Conservation (phyloP, 1,284 basidiomycete genomes). For the Leccinum subrobustum region DNA sequence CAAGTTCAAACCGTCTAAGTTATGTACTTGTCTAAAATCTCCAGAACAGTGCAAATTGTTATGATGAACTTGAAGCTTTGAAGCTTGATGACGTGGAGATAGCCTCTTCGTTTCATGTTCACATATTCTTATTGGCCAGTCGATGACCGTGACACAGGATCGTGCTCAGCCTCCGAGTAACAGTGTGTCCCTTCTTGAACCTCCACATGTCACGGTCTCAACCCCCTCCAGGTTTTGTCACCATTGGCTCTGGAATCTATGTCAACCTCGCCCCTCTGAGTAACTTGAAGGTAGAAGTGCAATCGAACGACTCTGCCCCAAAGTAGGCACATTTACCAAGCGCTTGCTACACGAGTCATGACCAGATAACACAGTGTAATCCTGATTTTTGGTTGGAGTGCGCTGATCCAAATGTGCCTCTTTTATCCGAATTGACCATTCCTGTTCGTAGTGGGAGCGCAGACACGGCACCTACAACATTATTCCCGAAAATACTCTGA, state of each 20-base stretch:
- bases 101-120: too few relatives aligned
- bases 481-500: conserved; percentile 47
- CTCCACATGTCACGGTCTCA: conserved; percentile 14
- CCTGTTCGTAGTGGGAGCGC: conserved; percentile 45
- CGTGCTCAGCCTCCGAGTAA: too few relatives aligned
- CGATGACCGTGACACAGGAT: background rate
- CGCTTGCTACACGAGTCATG: background rate
- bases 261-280: conserved; percentile 5
- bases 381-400: conserved; percentile 53
- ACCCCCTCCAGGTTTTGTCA: conserved; percentile 22
- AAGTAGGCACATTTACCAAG: conserved; percentile 14
- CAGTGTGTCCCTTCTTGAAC: background rate
- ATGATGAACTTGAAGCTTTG: too few relatives aligned
- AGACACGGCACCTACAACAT: conserved; percentile 48
- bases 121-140: background rate
- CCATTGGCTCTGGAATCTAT: conserved; percentile 25
- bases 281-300: background rate
- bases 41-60: too few relatives aligned
- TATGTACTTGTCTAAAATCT: too few relatives aligned
- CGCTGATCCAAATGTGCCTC: conserved; percentile 7
- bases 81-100: too few relatives aligned
- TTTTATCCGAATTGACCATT: background rate
- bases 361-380: conserved; percentile 36
- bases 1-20: conserved; percentile 6
- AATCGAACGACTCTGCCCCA: conserved; percentile 13